phyloP scores from a whole-genome alignment of 495 filamentous ascomycete genomes.

The Thozetella sp. region DNA sequence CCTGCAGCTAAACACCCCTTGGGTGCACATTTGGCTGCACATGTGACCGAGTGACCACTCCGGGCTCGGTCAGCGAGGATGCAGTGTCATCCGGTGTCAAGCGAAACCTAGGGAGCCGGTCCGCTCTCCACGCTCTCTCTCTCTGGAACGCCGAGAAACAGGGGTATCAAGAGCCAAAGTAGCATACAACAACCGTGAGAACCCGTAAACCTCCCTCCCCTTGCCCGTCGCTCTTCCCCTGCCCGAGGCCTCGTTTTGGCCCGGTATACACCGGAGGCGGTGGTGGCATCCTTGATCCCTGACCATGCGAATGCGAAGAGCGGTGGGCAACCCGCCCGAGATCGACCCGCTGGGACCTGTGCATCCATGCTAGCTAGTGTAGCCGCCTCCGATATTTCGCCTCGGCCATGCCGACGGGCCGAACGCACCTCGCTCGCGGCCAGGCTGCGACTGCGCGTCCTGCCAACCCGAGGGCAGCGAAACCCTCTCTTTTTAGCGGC shows the following conservation, averaged over 20 bases:
- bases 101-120: not conserved
- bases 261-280: too few species aligned
- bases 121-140: not conserved
- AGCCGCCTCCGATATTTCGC: not conserved
- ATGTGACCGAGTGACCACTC: not conserved
- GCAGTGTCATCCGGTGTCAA: not conserved
- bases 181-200: not conserved
- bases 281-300: too few species aligned
- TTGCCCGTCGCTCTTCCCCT: too few species aligned
- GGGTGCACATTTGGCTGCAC: not conserved
- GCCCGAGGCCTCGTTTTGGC: too few species aligned
- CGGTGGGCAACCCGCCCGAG: not conserved
- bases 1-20: not conserved
- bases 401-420: not conserved
- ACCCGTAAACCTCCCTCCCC: too few species aligned
- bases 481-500: conserved; percentile 43
- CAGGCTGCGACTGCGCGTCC: not conserved
- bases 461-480: too few species aligned
- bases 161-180: not conserved
- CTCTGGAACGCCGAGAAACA: not conserved
- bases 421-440: too few species aligned
- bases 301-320: too few species aligned
- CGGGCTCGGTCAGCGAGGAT: not conserved
- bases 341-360: not conserved
- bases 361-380: too few species aligned